Percentiles rank a stretch among this genome's conserved stretches.
Conservation (phyloP, 441 rosid species). For the Erysimum pusillum region DNA sequence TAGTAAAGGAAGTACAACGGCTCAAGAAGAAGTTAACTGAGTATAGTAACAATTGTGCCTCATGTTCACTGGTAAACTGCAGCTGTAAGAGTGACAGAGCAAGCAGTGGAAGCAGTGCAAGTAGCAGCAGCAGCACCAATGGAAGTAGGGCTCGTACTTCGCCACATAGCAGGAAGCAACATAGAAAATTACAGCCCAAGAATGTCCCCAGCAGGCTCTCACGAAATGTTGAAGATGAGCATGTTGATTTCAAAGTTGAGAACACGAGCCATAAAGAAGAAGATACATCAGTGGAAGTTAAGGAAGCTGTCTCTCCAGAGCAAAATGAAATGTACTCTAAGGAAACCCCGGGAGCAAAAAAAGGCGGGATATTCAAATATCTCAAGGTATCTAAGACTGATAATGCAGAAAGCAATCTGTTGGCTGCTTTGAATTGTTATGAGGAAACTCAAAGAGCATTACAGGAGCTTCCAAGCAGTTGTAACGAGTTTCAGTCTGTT, state of each 20-base stretch:
- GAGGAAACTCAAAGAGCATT: conserved; percentile 80
- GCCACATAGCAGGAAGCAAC: conserved; percentile 66
- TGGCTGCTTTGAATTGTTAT: conserved; percentile 73
- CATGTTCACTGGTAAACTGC: conserved; percentile 91
- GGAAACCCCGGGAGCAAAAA: conserved; percentile 50
- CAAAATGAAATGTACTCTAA: conserved; percentile 47
- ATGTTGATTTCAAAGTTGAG: conserved; percentile 43
- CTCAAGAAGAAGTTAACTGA: conserved; percentile 80
- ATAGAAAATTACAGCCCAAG: conserved; percentile 60
- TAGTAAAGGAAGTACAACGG: conserved; percentile 85
- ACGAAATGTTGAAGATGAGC: conserved; percentile 52
- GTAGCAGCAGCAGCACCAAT: conserved; percentile 77
- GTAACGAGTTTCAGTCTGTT: conserved; percentile 66
- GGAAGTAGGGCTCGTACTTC: conserved; percentile 53
- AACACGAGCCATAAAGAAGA: conserved; percentile 41
- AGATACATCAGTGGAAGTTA: conserved; percentile 40
- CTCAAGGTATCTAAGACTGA: conserved; percentile 54
- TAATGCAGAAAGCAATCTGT: conserved; percentile 75
- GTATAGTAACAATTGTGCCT: conserved; percentile 69
- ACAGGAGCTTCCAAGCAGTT: conserved; percentile 62
- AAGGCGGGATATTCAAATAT: conserved; percentile 92
- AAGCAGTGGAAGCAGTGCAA: conserved; percentile 93
- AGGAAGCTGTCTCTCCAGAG: conserved; percentile 41
- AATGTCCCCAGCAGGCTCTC: conserved; percentile 43
- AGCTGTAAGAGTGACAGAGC: conserved; percentile 94